Evolutionary conservation across 129 eudicot species (phyloP).

Genomic region (Flaveria linearis): DNA sequence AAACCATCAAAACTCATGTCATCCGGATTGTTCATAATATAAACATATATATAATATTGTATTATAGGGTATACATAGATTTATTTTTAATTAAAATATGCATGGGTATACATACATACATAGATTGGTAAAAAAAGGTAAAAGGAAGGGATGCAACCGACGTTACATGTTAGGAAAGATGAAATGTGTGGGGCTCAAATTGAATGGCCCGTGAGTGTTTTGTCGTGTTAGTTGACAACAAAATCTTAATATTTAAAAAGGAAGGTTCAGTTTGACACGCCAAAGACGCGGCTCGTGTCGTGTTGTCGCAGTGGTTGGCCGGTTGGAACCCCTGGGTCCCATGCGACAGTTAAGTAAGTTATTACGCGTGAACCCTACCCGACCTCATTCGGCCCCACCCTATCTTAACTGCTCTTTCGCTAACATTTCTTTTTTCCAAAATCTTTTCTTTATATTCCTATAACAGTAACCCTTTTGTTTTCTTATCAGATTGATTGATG

Average conservation of each 20-base stretch:
- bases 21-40: too few relatives aligned
- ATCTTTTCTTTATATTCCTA: background rate
- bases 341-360: conserved; percentile 48
- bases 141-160: background rate
- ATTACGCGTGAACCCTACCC: conserved; percentile 38
- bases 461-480: background rate
- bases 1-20: too few relatives aligned
- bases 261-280: conserved; percentile 43
- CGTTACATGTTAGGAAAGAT: conserved; percentile 8
- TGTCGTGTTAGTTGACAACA: conserved; percentile 38
- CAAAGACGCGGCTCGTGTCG: conserved; percentile 34
- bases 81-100: background rate
- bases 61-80: too few relatives aligned
- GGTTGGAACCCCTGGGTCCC: conserved; percentile 32
- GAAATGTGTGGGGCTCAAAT: conserved; percentile 14
- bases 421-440: background rate
- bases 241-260: background rate
- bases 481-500: background rate
- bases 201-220: conserved; percentile 25
- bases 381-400: conserved; percentile 21
- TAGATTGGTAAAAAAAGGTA: background rate
- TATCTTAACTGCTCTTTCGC: conserved; percentile 36
- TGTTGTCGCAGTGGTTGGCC: conserved; percentile 43
- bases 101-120: background rate
- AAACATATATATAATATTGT: too few relatives aligned